Evolutionary conservation across 2,329 filamentous ascomycete genomes (phyloP), one percentile per base, ranked within the genome.

Genomic region (Waltergamsia citrina): DNA sequence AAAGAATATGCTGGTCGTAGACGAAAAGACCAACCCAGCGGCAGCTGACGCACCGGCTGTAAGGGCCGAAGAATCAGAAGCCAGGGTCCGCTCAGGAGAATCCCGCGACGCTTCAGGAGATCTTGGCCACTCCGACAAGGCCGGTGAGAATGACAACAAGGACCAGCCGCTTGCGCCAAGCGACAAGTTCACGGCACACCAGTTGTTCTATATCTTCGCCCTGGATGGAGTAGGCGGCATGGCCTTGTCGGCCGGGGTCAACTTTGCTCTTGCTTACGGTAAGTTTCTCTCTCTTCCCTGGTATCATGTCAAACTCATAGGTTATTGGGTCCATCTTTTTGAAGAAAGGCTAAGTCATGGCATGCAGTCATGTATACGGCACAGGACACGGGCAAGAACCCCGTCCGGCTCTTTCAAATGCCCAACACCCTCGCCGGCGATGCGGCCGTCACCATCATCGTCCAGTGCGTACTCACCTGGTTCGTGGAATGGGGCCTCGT

Each of bases 181-280:
- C 26, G 35, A 46, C 6, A 43, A 43, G n/a, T 44, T 67, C 20
- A 68, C 62, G 3, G 41, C 38, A 1, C 60, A 63, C 37, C 67
- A 71, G 40, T 38, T 61, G 15, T 59, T 69, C 37, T 72, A 72
- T 46, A 53, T 73, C 11, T 62, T 70, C 29, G 43, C 61, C 2
- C 43, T 68, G 3, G 60, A 69, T 37, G 68, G 66, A 4, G 18
- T 72, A 22, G 62, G 62, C 11, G 63, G 64, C 8, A 57, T 62
- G 40, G 32, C 64, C n/a, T 29, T 72, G 3, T 68, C 65, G 0
- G 69, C 60, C 0, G 65, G 53, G 16, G 63, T 72, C 40, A 72
- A 72, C 50, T 69, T 71, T 46, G 62, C 57, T 29, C 57, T 71
- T 37, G 67, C 65, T 12, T 71, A 69, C 40, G 62, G 67, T 69